Evolutionary conservation across 2,329 filamentous ascomycete genomes (phyloP), one percentile per base, ranked within the genome.

Genomic region (Fusarium sp.): DNA sequence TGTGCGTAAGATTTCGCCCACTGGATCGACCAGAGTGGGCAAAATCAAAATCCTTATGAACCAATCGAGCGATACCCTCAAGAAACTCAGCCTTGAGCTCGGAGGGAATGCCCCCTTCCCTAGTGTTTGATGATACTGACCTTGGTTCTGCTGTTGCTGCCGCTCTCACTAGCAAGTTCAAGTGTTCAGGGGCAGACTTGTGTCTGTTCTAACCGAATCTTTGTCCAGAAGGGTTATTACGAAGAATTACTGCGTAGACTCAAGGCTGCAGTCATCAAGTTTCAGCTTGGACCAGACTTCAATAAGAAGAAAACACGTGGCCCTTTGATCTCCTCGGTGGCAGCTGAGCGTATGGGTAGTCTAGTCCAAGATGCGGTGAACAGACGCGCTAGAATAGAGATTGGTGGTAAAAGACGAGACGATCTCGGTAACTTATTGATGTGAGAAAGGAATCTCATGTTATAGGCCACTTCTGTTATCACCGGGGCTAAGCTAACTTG

Each of bases 171-270:
- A 92, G 88, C 74, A 97, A 97, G 80, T 97, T 97, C 87, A 91
- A 94, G 58, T 92, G 90, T 34, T 94, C 92, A 0, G 94, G 94
- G 94, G 36, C 95, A 98, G 84, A 97, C 94, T 0, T 98, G 94
- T 78, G 93, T 97, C 14, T 93, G 91, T 74, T 91, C 91, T 8
- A 94, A 95, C 81, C 85, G 92, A n/a, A 86, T 95, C 66, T 93
- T 90, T 78, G 85, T 94, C 6, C 92, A 94, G 79, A 83, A 85
- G 87, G 55, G 87, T 95, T n/a, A n/a, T 76, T 92, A 94, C 80
- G 90, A 93, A 72, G 81, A 84, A 42, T 95, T 95, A 73, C 85
- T 87, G 6, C 74, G 83, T 46, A 87, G 86, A 39, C 87, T 94
- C 61, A 87, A 88, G 17, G 89, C 87, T 66, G 90, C 90, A 74